A percentile compares a stretch with the other conserved stretches of the same genome.
phyloP scores from a whole-genome alignment of 78 protist genomes.

The Trichosphaerium sp. region DNA sequence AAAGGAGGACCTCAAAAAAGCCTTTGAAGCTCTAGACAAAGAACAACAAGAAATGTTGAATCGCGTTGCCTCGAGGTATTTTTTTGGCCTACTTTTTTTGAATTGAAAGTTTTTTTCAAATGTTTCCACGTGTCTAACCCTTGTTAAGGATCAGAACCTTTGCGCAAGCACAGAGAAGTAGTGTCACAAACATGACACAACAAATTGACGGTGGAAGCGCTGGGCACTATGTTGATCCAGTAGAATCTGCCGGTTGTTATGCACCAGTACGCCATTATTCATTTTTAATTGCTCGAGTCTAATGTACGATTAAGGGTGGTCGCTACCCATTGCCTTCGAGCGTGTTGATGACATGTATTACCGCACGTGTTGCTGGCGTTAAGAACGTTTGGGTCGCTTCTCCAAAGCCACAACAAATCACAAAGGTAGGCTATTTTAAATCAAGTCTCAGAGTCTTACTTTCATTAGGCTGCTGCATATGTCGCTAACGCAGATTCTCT shows the following conservation, averaged over 20 bases:
- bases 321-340: conserved; percentile 53
- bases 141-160: conserved; percentile 18
- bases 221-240: conserved; percentile 32
- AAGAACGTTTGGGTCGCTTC: conserved; percentile 37
- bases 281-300: no score
- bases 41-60: neutral
- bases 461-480: neutral
- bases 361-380: conserved; percentile 42
- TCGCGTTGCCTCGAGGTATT: neutral
- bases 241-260: conserved; percentile 48
- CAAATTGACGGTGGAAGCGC: conserved; percentile 37
- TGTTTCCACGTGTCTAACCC: no score
- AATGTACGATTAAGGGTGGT: no score
- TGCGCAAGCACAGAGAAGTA: conserved; percentile 5
- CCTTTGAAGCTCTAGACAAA: neutral
- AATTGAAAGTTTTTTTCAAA: no score
- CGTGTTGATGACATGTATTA: conserved; percentile 39
- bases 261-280: no score
- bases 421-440: conserved; percentile 22
- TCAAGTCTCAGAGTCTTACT: neutral
- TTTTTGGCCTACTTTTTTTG: no score
- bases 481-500: no score
- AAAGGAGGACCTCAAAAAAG: conserved; percentile 8
- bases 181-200: neutral
- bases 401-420: conserved; percentile 20